These are phyloP conservation scores for Tanozyma kutaoensis DNA, from an alignment of 805 yeast genomes.

Conservation along the genomic window DNA sequence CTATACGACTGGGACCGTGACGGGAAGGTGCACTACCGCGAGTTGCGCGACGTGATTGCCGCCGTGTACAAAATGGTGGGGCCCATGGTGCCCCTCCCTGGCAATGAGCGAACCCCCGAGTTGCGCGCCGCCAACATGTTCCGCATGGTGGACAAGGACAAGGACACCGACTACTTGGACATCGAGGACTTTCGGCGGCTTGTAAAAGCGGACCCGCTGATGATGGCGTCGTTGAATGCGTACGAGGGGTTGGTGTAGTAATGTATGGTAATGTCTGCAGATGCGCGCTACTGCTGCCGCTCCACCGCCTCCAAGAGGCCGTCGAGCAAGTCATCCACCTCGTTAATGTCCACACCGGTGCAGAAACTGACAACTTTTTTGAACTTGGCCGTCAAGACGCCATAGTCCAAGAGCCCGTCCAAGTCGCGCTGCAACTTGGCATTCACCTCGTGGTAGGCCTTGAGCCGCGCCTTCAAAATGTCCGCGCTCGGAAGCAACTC, in stretches of 20 bases:
- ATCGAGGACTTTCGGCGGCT: conserved; percentile 77
- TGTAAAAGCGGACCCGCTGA: conserved; percentile 65
- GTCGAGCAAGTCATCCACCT: conserved; percentile 70
- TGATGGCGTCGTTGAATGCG: conserved; percentile 61
- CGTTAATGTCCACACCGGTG: conserved; percentile 72
- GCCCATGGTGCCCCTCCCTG: conserved; percentile 76
- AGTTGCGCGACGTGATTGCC: conserved; percentile 64
- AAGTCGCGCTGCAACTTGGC: conserved; percentile 38
- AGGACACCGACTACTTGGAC: conserved; percentile 50
- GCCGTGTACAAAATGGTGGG: conserved; percentile 95
- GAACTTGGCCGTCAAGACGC: conserved; percentile 45
- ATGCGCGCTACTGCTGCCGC: conserved; percentile 39
- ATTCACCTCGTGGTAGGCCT: conserved; percentile 69
- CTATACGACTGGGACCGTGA: conserved; percentile 74
- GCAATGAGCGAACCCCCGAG: conserved; percentile 89
- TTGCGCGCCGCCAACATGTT: conserved; percentile 75
- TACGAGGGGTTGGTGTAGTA: conserved; percentile 68
- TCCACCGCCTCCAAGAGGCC: conserved; percentile 86
- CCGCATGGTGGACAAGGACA: conserved; percentile 54
- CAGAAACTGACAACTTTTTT: conserved; percentile 81
- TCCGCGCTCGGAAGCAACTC: conserved; percentile 28
- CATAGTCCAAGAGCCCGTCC: conserved; percentile 31
- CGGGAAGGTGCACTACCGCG: conserved; percentile 65
- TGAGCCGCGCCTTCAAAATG: conserved; percentile 62
- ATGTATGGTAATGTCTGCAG: neutral